phyloP scores from a whole-genome alignment of 257 asterid genomes.

The Agastache rugosa region DNA sequence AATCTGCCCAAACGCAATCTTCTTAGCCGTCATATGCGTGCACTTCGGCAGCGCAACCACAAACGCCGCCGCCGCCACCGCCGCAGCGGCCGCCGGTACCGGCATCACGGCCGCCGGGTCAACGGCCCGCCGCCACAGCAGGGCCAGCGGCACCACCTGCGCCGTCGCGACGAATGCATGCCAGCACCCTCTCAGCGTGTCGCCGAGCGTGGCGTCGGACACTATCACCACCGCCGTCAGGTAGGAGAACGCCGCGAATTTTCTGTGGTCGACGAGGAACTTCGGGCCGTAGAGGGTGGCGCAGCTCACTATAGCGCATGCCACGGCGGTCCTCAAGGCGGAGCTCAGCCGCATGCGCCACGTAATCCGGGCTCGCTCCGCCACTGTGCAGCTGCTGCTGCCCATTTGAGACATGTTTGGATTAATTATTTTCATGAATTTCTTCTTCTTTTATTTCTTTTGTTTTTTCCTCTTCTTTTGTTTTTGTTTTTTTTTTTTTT shows the following conservation, averaged over 20 bases:
- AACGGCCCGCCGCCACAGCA: conserved; percentile 42
- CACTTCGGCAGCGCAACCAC: conserved; percentile 59
- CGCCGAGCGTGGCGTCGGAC: conserved; percentile 63
- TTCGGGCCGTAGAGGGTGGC: conserved; percentile 63
- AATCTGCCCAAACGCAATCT: conserved; percentile 71
- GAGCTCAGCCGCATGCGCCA: conserved; percentile 70
- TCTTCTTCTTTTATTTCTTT: background rate
- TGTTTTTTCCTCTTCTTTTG: background rate
- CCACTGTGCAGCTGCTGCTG: conserved; percentile 36
- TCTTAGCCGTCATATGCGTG: conserved; percentile 55
- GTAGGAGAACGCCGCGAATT: conserved; percentile 64
- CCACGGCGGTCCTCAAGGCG: conserved; percentile 53
- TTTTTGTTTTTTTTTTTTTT: background rate
- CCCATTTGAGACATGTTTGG: background rate
- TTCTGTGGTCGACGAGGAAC: conserved; percentile 31
- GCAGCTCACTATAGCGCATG: conserved; percentile 59
- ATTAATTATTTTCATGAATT: background rate
- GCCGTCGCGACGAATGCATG: conserved; percentile 57
- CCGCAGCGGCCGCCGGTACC: conserved; percentile 18
- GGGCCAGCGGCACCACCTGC: conserved; percentile 59
- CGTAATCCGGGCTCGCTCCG: conserved; percentile 47
- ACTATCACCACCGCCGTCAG: conserved; percentile 53
- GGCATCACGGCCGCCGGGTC: conserved; percentile 37
- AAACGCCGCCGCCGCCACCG: conserved; percentile 47
- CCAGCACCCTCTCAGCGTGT: conserved; percentile 62